These are phyloP conservation scores for Moniliophthora roreri DNA, from an alignment of 1,284 basidiomycete species.

Conservation along the genomic window DNA sequence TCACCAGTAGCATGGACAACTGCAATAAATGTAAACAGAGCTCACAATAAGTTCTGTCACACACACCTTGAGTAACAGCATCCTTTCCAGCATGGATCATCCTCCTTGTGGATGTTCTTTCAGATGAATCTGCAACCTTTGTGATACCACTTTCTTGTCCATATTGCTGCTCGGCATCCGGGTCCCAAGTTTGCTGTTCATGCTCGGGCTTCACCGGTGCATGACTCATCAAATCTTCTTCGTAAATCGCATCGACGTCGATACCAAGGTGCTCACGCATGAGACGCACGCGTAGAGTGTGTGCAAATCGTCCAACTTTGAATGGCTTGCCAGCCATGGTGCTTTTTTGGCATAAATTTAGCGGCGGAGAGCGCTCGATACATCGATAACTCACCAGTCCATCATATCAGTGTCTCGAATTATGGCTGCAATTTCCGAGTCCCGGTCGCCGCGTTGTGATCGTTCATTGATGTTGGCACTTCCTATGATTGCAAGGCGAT, in stretches of 20 bases:
- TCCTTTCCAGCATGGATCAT: slow-evolving; percentile 39
- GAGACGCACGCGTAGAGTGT: slow-evolving; percentile 88
- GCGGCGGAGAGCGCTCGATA: too few species aligned
- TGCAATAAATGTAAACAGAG: slow-evolving; percentile 37
- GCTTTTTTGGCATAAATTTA: too few species aligned
- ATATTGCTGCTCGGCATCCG: slow-evolving; percentile 69
- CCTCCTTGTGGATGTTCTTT: slow-evolving; percentile 34
- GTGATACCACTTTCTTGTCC: slow-evolving; percentile 43
- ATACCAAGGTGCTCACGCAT: slow-evolving; percentile 98
- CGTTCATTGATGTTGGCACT: slow-evolving; percentile 99
- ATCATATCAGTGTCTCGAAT: slow-evolving; percentile 98
- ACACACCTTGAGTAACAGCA: slow-evolving; percentile 49
- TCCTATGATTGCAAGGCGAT: slow-evolving; percentile 96
- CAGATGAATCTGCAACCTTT: slow-evolving; percentile 38
- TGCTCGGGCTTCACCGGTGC: slow-evolving; percentile 54
- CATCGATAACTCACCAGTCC: slow-evolving; percentile 75
- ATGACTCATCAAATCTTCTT: slow-evolving; percentile 67
- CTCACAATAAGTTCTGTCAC: slow-evolving; percentile 4
- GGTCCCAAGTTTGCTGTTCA: slow-evolving; percentile 75
- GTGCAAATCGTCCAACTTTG: slow-evolving; percentile 96
- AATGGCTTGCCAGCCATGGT: slow-evolving; percentile 95
- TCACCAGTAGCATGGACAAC: slow-evolving; percentile 44
- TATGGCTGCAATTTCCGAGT: slow-evolving; percentile 92
- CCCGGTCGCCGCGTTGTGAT: slow-evolving; percentile 92
- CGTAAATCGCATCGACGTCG: slow-evolving; percentile 89